Conservation (phyloP, 2,329 filamentous ascomycete genomes). For the Fusarium zealandicum region DNA sequence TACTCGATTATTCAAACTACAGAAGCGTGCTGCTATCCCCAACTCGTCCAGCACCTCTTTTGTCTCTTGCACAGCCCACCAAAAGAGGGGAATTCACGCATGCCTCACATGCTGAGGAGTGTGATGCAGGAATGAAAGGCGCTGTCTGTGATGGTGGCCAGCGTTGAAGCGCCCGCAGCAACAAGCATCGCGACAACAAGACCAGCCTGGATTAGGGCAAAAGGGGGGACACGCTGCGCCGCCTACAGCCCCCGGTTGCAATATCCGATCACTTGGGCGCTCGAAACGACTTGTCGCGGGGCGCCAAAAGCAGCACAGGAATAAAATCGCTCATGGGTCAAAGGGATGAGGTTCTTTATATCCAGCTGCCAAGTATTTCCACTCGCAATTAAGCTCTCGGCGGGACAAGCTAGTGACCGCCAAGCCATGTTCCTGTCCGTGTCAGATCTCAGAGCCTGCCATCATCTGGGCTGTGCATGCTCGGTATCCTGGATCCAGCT, state of each 20-base stretch:
- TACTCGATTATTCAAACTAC: slow-evolving; percentile 10
- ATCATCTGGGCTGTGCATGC: slow-evolving; percentile 13
- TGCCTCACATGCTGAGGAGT: slow-evolving; percentile 1
- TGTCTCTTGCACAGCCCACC: slow-evolving; percentile 6
- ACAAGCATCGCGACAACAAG: background rate
- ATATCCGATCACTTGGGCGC: slow-evolving; percentile 15
- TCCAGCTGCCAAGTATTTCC: slow-evolving; percentile 19
- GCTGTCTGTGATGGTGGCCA: slow-evolving; percentile 3
- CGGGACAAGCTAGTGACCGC: slow-evolving; percentile 32
- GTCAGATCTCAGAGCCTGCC: background rate
- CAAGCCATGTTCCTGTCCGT: slow-evolving; percentile 27
- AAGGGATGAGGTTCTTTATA: slow-evolving; percentile 18
- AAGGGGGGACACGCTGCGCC: slow-evolving; percentile 17
- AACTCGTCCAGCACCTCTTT: slow-evolving; percentile 16
- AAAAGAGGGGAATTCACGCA: slow-evolving; percentile 12
- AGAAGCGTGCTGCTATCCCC: slow-evolving; percentile 12
- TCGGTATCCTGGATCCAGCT: slow-evolving; percentile 18
- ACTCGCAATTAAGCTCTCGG: slow-evolving; percentile 16
- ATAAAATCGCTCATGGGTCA: slow-evolving; percentile 33
- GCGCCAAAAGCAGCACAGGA: slow-evolving; percentile 7
- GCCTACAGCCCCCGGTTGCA: background rate
- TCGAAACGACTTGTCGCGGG: slow-evolving; percentile 2
- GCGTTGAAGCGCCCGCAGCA: background rate
- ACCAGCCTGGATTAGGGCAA: slow-evolving; percentile 4
- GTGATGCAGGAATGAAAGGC: background rate